Percentiles rank a stretch among this genome's conserved stretches.
phyloP scores from a whole-genome alignment of 257 asterid species.

The Striga asiatica region DNA sequence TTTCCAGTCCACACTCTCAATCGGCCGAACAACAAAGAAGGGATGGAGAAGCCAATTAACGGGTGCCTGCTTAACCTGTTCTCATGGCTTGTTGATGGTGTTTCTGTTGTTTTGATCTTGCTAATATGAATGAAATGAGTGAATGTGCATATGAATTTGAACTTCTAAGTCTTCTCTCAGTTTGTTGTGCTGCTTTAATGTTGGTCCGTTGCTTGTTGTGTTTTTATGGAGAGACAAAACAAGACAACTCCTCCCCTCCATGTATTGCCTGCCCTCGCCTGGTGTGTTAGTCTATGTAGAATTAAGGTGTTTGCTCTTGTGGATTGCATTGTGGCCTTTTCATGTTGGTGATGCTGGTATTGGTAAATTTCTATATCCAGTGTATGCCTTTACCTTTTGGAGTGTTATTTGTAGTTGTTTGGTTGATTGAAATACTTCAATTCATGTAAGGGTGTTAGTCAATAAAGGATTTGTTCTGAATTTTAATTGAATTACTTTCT shows the following conservation, averaged over 20 bases:
- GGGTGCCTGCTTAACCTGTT: constrained; percentile 1
- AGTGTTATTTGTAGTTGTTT: constrained; percentile 43
- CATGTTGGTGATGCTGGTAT: constrained; percentile 28
- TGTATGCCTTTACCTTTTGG: constrained; percentile 30
- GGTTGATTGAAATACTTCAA: constrained; percentile 36
- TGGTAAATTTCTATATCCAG: constrained; percentile 30
- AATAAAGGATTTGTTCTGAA: constrained; percentile 33
- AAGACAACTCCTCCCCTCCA: constrained; percentile 23
- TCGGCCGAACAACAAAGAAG: constrained; percentile 54
- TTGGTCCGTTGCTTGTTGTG: constrained; percentile 25
- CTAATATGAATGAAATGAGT: constrained; percentile 15
- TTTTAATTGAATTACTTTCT: too few species aligned
- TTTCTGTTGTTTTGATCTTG: constrained; percentile 27
- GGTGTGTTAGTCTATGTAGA: constrained; percentile 29
- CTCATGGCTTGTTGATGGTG: constrained; percentile 5
- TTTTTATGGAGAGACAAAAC: constrained; percentile 28
- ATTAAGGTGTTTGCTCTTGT: constrained; percentile 25
- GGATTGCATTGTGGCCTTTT: constrained; percentile 25
- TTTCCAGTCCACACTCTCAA: constrained; percentile 58
- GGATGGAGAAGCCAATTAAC: constrained; percentile 59
- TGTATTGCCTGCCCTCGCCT: constrained; percentile 19
- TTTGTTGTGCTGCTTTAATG: constrained; percentile 28
- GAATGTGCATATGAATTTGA: constrained; percentile 25
- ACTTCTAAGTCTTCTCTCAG: constrained; percentile 25
- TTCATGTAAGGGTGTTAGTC: constrained; percentile 44